Percentiles rank a stretch among this genome's conserved stretches.
Evolutionary conservation across 129 eudicot species (phyloP).

Genomic region (Kitagawia praeruptora): DNA sequence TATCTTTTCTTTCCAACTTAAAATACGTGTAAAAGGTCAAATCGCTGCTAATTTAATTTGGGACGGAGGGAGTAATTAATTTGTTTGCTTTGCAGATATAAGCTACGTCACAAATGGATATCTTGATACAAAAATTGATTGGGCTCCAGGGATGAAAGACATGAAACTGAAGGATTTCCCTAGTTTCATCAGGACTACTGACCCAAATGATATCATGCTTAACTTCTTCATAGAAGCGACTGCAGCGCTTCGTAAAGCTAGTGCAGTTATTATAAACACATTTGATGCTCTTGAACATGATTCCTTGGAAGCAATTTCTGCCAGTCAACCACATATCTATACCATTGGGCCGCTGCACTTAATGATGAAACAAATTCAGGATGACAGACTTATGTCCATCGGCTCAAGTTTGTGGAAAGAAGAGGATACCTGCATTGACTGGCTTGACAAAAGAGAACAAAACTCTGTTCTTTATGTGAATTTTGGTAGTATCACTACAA

Average conservation of each 20-base stretch:
- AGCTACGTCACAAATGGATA: conserved; percentile 45
- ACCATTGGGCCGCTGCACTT: conserved; percentile 43
- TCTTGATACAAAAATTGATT: conserved; percentile 38
- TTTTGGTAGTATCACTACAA: conserved; percentile 19
- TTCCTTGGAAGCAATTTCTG: conserved; percentile 20
- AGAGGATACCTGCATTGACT: conserved; percentile 38
- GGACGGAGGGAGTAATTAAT: too few species aligned
- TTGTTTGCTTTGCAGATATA: conserved; percentile 27
- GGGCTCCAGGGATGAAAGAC: conserved; percentile 51
- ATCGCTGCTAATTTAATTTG: too few species aligned
- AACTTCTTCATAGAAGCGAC: conserved; percentile 22
- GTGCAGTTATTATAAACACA: conserved; percentile 46
- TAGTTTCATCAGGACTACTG: conserved; percentile 50
- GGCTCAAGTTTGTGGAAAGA: conserved; percentile 56
- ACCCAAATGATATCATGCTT: conserved; percentile 40
- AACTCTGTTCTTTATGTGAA: conserved; percentile 55
- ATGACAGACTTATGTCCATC: conserved; percentile 22
- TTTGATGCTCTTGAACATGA: conserved; percentile 50
- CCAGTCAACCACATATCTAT: conserved; percentile 20
- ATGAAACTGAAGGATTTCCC: conserved; percentile 49
- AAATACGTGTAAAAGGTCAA: too few species aligned
- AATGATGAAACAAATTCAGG: conserved; percentile 25
- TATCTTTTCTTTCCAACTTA: too few species aligned
- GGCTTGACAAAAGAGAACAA: conserved; percentile 46
- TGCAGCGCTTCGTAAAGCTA: conserved; percentile 13